Conservation (phyloP, 352 stramenopile species). For the Phytophthora tentaculata region DNA sequence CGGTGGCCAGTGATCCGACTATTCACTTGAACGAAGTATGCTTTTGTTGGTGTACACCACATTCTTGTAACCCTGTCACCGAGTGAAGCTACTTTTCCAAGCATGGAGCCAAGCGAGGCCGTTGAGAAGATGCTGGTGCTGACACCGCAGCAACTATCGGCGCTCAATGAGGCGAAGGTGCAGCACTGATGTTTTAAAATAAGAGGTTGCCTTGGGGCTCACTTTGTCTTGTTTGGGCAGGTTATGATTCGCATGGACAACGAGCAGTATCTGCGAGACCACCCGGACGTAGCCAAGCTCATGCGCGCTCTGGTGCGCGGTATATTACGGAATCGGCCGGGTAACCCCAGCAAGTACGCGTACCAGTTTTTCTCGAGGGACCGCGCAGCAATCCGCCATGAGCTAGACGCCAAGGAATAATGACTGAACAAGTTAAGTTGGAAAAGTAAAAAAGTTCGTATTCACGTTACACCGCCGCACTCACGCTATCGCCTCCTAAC, state of each 20-base stretch:
- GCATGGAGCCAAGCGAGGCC: neutral
- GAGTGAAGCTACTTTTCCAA: too few species aligned
- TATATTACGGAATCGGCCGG: constrained; percentile 61
- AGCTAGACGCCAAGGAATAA: constrained; percentile 61
- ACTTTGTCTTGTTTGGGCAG: constrained; percentile 26
- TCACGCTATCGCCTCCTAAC: constrained; percentile 36
- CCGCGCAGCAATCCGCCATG: constrained; percentile 35
- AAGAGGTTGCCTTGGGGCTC: neutral
- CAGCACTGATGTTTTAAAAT: neutral
- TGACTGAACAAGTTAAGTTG: constrained; percentile 3
- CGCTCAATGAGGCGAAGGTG: constrained; percentile 77
- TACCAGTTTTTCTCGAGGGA: constrained; percentile 65
- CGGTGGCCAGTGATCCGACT: constrained; percentile 23
- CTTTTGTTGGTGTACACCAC: constrained; percentile 19
- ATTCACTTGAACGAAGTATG: constrained; percentile 28
- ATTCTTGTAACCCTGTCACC: too few species aligned
- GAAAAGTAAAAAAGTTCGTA: constrained; percentile 31
- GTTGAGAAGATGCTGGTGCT: constrained; percentile 65
- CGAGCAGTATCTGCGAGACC: constrained; percentile 74
- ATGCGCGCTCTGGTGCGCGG: constrained; percentile 63
- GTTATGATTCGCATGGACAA: constrained; percentile 85
- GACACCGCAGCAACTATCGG: constrained; percentile 61
- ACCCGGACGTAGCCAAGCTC: constrained; percentile 62
- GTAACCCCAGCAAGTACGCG: constrained; percentile 57
- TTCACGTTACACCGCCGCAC: constrained; percentile 43